phyloP scores from a whole-genome alignment of 441 rosid species.

The Populus trichocarpa region DNA sequence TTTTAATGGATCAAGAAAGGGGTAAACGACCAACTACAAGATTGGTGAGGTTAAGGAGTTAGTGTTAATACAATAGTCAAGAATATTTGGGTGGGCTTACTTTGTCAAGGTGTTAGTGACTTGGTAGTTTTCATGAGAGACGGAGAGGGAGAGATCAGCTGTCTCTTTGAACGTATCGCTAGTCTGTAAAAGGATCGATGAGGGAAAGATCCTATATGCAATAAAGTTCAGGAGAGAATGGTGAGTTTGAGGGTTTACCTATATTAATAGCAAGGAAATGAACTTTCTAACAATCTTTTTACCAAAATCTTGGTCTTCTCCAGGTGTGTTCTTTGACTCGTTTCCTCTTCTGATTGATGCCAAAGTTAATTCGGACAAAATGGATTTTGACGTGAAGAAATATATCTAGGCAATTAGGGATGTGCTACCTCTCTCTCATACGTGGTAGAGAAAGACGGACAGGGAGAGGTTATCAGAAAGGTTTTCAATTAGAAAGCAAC shows the following conservation, averaged over 20 bases:
- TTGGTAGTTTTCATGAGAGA: neutral
- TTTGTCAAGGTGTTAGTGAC: constrained; percentile 12
- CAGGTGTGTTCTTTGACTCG: constrained; percentile 8
- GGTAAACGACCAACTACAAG: neutral
- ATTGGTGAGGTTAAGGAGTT: constrained; percentile 21
- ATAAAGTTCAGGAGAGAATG: neutral
- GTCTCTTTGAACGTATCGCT: neutral
- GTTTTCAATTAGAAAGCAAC: neutral
- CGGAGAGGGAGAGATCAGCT: neutral
- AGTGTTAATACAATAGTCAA: constrained; percentile 15
- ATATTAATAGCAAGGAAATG: constrained; percentile 9
- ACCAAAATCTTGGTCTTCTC: constrained; percentile 16
- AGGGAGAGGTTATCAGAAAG: neutral
- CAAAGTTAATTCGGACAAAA: constrained; percentile 15
- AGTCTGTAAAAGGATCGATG: neutral
- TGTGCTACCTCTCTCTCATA: too few species aligned
- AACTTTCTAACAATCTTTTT: constrained; percentile 15
- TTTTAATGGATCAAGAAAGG: constrained; percentile 9
- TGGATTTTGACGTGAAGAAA: constrained; percentile 1
- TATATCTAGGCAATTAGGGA: neutral
- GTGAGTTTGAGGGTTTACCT: constrained; percentile 19
- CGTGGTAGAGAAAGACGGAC: neutral
- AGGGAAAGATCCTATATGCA: neutral
- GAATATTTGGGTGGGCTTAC: constrained; percentile 24
- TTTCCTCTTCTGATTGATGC: constrained; percentile 5